Conservation (phyloP, 2,329 filamentous ascomycete genomes). For the Ophiostoma australiae region DNA sequence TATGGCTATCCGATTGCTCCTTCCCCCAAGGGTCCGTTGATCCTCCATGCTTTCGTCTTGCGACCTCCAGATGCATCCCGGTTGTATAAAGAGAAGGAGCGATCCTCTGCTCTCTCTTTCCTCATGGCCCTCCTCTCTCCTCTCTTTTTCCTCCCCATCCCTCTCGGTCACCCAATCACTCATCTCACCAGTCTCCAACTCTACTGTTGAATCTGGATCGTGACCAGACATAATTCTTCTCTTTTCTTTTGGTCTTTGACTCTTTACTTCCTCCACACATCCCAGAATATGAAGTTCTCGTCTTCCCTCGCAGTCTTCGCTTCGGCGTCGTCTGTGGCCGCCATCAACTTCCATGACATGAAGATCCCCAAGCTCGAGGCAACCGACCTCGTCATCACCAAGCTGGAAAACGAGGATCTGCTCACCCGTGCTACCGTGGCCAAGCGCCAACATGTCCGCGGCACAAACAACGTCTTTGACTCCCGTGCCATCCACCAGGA, state of each 20-base stretch:
- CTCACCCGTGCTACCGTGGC: background rate
- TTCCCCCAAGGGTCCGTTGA: constrained; percentile 1
- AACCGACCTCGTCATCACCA: background rate
- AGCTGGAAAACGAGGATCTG: constrained; percentile 2
- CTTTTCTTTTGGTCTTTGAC: too few relatives aligned
- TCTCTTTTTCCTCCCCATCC: background rate
- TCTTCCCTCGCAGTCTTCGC: constrained; percentile 19
- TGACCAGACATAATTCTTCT: background rate
- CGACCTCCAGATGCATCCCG: constrained; percentile 4
- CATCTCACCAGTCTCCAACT: background rate
- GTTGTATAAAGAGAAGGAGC: constrained; percentile 4
- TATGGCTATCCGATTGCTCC: background rate
- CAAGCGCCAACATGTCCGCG: constrained; percentile 9
- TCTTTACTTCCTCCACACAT: too few relatives aligned
- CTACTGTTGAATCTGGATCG: background rate
- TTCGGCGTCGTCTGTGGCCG: constrained; percentile 14
- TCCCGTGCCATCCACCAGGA: background rate
- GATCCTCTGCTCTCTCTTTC: background rate
- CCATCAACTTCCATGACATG: constrained; percentile 18
- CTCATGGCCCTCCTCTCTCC: background rate
- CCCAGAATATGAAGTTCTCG: constrained; percentile 16
- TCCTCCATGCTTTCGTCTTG: background rate
- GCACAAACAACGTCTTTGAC: constrained; percentile 22
- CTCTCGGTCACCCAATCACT: background rate
- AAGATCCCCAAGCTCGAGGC: constrained; percentile 17